phyloP scores from a whole-genome alignment of 805 yeast genomes.

The Myxozyma geophila region DNA sequence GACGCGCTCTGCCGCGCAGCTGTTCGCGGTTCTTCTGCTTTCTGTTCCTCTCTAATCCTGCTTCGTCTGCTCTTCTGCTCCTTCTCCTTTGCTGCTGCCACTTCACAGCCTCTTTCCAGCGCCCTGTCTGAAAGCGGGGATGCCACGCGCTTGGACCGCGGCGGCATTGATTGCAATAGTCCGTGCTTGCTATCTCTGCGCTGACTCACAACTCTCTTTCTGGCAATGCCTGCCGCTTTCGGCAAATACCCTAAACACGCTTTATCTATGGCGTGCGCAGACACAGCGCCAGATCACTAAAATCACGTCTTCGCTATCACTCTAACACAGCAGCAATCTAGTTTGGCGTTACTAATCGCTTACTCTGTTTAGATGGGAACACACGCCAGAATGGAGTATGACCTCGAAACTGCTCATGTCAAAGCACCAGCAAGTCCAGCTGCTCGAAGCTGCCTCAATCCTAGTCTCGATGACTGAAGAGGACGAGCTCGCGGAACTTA shows the following conservation, averaged over 20 bases:
- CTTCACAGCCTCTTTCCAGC: background rate
- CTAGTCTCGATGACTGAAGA: slow-evolving; percentile 72
- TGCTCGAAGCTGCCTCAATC: slow-evolving; percentile 66
- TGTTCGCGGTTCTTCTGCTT: background rate
- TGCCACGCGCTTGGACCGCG: slow-evolving; percentile 9
- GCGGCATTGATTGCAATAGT: slow-evolving; percentile 5
- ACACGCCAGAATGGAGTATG: slow-evolving; percentile 91
- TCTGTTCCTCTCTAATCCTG: background rate
- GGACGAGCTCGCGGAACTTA: slow-evolving; percentile 31
- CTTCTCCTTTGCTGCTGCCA: background rate
- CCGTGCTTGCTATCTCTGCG: slow-evolving; percentile 19
- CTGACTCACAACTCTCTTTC: slow-evolving; percentile 1
- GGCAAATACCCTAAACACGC: background rate
- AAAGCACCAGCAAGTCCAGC: slow-evolving; percentile 87
- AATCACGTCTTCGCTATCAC: slow-evolving; percentile 2
- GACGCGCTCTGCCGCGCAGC: background rate
- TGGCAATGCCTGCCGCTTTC: background rate
- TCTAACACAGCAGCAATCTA: background rate
- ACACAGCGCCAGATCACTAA: background rate
- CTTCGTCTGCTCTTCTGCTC: background rate
- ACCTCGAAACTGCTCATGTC: slow-evolving; percentile 79
- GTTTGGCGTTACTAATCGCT: background rate
- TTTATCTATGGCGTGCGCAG: slow-evolving; percentile 2
- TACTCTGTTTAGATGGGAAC: slow-evolving; percentile 70
- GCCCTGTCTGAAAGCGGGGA: slow-evolving; percentile 5